phyloP scores from a whole-genome alignment of 495 filamentous ascomycete species.

The Parmelia sp. region DNA sequence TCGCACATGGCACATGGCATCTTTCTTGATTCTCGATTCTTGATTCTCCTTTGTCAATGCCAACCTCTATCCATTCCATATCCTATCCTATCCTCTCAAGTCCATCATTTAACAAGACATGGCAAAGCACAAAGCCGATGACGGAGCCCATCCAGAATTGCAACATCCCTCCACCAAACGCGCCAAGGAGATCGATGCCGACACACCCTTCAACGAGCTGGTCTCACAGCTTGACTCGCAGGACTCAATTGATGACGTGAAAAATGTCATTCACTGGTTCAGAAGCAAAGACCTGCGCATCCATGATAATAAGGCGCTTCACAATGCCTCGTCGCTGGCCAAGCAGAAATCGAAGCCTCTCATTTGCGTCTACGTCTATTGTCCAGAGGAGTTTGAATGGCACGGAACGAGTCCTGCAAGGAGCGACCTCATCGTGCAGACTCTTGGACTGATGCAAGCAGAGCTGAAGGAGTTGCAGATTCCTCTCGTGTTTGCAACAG shows the following conservation, averaged over 20 bases:
- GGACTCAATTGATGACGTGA: slow-evolving; percentile 23
- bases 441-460: slow-evolving; percentile 34
- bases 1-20: too few species aligned
- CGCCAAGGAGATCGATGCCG: slow-evolving; percentile 37
- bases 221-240: slow-evolving; percentile 27
- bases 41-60: too few species aligned
- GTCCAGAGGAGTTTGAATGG: slow-evolving; percentile 36
- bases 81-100: too few species aligned
- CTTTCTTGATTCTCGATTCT: too few species aligned
- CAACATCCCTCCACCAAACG: slow-evolving; percentile 39
- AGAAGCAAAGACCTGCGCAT: slow-evolving; percentile 38
- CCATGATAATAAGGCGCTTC: slow-evolving; percentile 38
- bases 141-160: slow-evolving; percentile 30
- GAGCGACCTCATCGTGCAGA: slow-evolving; percentile 38
- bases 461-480: slow-evolving; percentile 37
- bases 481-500: slow-evolving; percentile 33
- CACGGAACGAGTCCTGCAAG: slow-evolving; percentile 39
- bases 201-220: slow-evolving; percentile 32
- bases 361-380: slow-evolving; percentile 36
- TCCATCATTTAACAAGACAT: slow-evolving; percentile 6
- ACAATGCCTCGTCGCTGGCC: slow-evolving; percentile 33
- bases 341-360: slow-evolving; percentile 30
- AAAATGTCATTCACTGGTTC: slow-evolving; percentile 38
- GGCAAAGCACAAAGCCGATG: slow-evolving; percentile 26
- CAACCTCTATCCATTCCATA: neutral